Evolutionary conservation across 768 basidiomycete genomes (phyloP).

Genomic region (Suillus paluster): DNA sequence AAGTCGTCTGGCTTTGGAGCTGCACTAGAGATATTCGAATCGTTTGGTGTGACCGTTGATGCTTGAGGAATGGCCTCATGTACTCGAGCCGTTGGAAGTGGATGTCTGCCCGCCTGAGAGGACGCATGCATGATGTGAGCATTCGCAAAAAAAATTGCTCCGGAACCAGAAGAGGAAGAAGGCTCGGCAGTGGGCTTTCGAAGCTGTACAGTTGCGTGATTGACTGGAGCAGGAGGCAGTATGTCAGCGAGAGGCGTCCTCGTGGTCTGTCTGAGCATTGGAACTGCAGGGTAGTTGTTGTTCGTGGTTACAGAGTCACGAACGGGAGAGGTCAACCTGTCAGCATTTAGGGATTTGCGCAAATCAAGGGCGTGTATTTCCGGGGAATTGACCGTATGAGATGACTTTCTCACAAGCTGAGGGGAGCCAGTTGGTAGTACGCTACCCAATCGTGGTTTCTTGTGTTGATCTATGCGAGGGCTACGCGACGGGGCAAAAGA

Average conservation of each 20-base stretch:
- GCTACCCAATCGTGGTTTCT: constrained; percentile 1
- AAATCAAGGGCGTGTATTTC: not conserved
- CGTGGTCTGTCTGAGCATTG: no score
- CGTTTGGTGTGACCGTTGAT: not conserved
- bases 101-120: not conserved
- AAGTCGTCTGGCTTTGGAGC: not conserved
- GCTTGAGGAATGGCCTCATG: not conserved
- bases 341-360: not conserved
- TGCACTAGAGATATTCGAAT: not conserved
- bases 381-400: not conserved
- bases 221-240: not conserved
- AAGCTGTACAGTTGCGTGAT: not conserved
- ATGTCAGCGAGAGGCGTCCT: not conserved
- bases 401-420: not conserved
- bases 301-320: not conserved
- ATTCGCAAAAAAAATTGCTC: not conserved
- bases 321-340: not conserved
- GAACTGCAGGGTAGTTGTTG: not conserved
- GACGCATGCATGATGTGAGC: not conserved
- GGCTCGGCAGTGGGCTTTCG: not conserved
- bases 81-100: not conserved
- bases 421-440: not conserved
- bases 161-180: not conserved
- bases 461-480: not conserved
- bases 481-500: not conserved